phyloP scores from a whole-genome alignment of 768 basidiomycete genomes.

The Naganishia onofrii region DNA sequence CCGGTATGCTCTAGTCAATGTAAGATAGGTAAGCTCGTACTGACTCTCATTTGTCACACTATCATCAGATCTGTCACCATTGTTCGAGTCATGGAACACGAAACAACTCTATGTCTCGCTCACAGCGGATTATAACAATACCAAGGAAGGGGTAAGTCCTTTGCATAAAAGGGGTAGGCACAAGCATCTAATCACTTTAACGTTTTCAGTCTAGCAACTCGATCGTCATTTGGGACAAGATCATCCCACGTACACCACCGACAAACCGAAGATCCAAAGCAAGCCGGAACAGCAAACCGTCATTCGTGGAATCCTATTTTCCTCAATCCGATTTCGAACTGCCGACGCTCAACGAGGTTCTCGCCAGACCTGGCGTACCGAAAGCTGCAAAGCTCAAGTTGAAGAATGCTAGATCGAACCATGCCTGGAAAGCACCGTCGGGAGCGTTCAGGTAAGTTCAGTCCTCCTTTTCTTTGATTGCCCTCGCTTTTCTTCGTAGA shows the following conservation, averaged over 20 bases:
- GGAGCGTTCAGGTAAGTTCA: constrained; percentile 31
- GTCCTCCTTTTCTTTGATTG: background rate
- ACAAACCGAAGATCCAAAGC: background rate
- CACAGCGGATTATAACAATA: constrained; percentile 31
- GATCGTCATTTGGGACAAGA: constrained; percentile 31
- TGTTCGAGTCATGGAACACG: constrained; percentile 31
- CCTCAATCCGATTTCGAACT: constrained; percentile 14
- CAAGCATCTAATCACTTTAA: background rate
- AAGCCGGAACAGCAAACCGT: constrained; percentile 10
- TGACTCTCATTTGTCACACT: background rate
- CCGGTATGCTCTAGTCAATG: background rate
- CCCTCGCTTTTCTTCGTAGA: background rate
- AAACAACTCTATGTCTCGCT: constrained; percentile 30
- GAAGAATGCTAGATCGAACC: constrained; percentile 23
- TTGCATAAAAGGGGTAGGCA: background rate
- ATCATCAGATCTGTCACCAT: constrained; percentile 25
- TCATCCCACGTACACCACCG: constrained; percentile 25
- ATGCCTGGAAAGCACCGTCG: constrained; percentile 25
- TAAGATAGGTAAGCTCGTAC: background rate
- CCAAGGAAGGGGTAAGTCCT: constrained; percentile 22
- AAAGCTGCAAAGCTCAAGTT: constrained; percentile 16
- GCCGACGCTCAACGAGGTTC: constrained; percentile 1
- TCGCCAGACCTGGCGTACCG: constrained; percentile 9
- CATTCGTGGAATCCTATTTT: constrained; percentile 14
- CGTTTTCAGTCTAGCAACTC: constrained; percentile 24